Conservation (phyloP, 805 yeast genomes). For the Ogataea naganishii region DNA sequence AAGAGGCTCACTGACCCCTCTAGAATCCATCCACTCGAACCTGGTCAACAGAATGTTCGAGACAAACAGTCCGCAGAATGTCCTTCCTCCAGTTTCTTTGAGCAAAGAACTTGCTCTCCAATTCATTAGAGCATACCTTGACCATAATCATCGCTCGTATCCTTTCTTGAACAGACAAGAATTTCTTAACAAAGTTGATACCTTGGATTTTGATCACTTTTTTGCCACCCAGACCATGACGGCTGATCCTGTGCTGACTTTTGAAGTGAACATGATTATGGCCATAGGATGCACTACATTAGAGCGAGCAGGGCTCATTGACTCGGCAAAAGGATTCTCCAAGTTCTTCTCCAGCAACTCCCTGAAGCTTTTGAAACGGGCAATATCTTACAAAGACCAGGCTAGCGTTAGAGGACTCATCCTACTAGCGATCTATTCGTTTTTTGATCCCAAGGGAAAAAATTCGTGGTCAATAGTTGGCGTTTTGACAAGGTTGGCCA, state of each 20-base stretch:
- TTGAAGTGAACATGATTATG: slow-evolving; percentile 43
- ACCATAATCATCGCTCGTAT: slow-evolving; percentile 34
- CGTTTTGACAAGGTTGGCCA: slow-evolving; percentile 32
- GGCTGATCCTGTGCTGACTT: slow-evolving; percentile 23
- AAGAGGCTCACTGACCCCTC: no score
- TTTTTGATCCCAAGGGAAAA: slow-evolving; percentile 39
- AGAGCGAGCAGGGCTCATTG: slow-evolving; percentile 29
- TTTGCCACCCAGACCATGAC: slow-evolving; percentile 6
- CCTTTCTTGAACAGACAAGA: slow-evolving; percentile 33
- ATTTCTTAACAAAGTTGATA: slow-evolving; percentile 23
- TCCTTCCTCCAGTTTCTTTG: no score
- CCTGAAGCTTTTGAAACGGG: slow-evolving; percentile 27
- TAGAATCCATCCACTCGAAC: no score
- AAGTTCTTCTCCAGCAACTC: slow-evolving; percentile 33
- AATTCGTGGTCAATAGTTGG: slow-evolving; percentile 48
- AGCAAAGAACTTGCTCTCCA: slow-evolving; percentile 18
- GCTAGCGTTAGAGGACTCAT: slow-evolving; percentile 33
- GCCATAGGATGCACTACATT: slow-evolving; percentile 48
- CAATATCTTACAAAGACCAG: slow-evolving; percentile 29
- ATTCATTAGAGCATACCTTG: slow-evolving; percentile 35
- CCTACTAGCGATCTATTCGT: slow-evolving; percentile 39
- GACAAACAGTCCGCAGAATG: no score
- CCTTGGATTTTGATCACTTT: slow-evolving; percentile 13
- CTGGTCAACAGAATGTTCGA: no score
- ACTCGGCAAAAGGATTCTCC: slow-evolving; percentile 27